phyloP scores from a whole-genome alignment of 345 rosid species.

The Physaria fendleri region DNA sequence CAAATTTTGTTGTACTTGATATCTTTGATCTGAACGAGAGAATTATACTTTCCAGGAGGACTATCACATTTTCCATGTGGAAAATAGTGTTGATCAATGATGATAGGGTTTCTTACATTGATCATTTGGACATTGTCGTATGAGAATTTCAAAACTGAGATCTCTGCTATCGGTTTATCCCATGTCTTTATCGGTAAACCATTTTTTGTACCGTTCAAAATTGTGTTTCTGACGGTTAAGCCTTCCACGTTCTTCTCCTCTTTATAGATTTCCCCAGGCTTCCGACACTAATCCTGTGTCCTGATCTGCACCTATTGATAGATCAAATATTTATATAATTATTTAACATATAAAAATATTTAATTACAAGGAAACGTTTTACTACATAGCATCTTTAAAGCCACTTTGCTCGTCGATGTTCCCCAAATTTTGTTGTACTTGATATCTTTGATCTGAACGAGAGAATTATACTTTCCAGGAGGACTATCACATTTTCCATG shows the following conservation, averaged over 20 bases:
- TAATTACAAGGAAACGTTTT: too few species aligned
- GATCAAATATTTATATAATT: too few species aligned
- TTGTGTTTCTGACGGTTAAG: slow-evolving; percentile 19
- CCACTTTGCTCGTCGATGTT: too few species aligned
- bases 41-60: slow-evolving; percentile 14
- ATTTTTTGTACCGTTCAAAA: slow-evolving; percentile 20
- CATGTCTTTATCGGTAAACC: slow-evolving; percentile 33
- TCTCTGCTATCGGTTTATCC: slow-evolving; percentile 19
- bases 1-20: slow-evolving; percentile 24
- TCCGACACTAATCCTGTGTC: slow-evolving; percentile 33
- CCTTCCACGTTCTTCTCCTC: slow-evolving; percentile 9
- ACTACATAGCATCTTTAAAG: too few species aligned
- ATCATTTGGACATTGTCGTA: slow-evolving; percentile 30
- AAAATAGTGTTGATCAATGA: slow-evolving; percentile 31
- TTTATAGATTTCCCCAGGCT: slow-evolving; percentile 15
- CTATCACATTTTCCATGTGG: slow-evolving; percentile 19
- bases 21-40: slow-evolving; percentile 35
- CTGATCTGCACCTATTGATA: slow-evolving; percentile 28
- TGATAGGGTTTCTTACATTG: slow-evolving; percentile 22
- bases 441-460: too few species aligned
- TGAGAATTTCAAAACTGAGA: slow-evolving; percentile 9
- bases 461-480: too few species aligned
- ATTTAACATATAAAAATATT: too few species aligned
- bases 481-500: too few species aligned
- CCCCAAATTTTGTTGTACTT: too few species aligned